Conservation (phyloP, 2,329 filamentous ascomycete species). For the Diaporthe caulivora region DNA sequence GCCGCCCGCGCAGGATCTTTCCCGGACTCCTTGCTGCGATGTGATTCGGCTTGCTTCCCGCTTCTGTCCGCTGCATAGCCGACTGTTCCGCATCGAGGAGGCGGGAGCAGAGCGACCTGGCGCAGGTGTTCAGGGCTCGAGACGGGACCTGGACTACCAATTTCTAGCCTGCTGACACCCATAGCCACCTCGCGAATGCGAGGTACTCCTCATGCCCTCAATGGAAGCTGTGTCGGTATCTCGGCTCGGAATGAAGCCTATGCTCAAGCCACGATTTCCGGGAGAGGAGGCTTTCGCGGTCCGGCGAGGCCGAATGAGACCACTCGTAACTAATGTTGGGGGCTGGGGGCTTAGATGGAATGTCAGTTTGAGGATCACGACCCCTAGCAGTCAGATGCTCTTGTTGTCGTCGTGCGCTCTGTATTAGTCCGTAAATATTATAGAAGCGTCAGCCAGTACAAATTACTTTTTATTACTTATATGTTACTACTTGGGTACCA, state of each 20-base stretch:
- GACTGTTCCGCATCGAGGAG: not conserved
- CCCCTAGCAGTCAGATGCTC: not conserved
- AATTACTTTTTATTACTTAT: too few relatives aligned
- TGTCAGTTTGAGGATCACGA: not conserved
- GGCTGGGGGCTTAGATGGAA: not conserved
- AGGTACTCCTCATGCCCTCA: not conserved
- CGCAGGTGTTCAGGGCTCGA: not conserved
- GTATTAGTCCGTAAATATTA: too few relatives aligned
- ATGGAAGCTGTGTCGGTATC: not conserved
- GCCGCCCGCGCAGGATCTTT: slow-evolving; percentile 20
- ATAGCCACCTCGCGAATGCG: not conserved
- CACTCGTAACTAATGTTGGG: not conserved
- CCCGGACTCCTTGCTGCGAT: not conserved
- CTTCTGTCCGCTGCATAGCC: not conserved
- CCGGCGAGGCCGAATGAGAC: not conserved
- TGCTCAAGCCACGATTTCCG: not conserved
- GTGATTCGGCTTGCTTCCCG: slow-evolving; percentile 7
- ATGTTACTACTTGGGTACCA: too few relatives aligned
- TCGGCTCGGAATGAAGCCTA: not conserved
- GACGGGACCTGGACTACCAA: not conserved
- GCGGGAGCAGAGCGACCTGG: not conserved
- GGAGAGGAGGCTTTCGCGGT: too few relatives aligned
- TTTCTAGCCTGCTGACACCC: not conserved
- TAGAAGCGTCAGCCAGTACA: too few relatives aligned
- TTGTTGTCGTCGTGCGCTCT: not conserved